Conservation (phyloP, 2,329 filamentous ascomycete genomes). For the Clarireedia homoeocarpa region DNA sequence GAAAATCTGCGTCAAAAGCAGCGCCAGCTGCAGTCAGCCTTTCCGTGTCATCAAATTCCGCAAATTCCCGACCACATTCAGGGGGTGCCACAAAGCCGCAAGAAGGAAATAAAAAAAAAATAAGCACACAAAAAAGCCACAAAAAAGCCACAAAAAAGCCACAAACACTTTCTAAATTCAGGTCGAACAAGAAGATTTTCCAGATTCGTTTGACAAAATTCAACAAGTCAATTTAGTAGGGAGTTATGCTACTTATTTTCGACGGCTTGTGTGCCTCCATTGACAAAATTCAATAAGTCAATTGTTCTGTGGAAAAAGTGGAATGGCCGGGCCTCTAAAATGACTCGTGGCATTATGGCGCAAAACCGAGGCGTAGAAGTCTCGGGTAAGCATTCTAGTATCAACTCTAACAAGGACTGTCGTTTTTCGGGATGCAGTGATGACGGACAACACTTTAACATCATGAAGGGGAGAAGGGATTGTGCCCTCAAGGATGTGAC, state of each 20-base stretch:
- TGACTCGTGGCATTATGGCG: slow-evolving; percentile 4
- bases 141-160: too few species aligned
- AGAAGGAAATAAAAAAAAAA: background rate
- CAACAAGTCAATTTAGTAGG: background rate
- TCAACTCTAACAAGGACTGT: background rate
- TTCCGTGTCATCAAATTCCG: background rate
- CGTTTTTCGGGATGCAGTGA: background rate
- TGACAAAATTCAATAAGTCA: too few species aligned
- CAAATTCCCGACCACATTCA: background rate
- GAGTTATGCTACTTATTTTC: background rate
- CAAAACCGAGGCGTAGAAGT: background rate
- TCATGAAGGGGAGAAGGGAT: background rate
- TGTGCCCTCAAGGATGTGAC: background rate
- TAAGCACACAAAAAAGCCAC: background rate
- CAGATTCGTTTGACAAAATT: background rate
- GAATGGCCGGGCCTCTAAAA: background rate
- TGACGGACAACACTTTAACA: background rate
- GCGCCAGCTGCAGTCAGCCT: background rate
- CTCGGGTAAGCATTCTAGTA: background rate
- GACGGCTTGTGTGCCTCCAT: background rate
- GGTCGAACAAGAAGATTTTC: background rate
- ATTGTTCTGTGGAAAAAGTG: slow-evolving; percentile 4
- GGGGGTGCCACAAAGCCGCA: background rate
- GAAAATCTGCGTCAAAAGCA: background rate
- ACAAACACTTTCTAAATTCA: too few species aligned